phyloP scores from a whole-genome alignment of 306 rosid species.

The Quercus gilva region DNA sequence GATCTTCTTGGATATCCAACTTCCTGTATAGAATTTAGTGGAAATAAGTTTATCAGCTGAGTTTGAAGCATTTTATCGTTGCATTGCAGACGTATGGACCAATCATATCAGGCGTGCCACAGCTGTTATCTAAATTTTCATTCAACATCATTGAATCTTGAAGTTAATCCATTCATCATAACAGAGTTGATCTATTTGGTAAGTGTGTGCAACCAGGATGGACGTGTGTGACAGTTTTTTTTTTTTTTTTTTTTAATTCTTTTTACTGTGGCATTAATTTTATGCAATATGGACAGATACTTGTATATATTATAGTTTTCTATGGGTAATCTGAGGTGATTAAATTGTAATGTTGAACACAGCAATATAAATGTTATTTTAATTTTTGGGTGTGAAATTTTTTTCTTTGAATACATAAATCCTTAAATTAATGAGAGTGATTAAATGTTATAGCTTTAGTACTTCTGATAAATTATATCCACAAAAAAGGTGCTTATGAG shows the following conservation, averaged over 20 bases:
- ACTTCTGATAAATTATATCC: not conserved
- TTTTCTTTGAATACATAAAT: not conserved
- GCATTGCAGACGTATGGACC: constrained; percentile 76
- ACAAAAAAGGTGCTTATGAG: too few species aligned
- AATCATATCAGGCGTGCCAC: constrained; percentile 70
- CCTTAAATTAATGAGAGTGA: not conserved
- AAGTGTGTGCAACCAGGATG: not conserved
- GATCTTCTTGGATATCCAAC: not conserved
- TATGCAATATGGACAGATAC: not conserved
- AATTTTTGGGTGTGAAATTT: not conserved
- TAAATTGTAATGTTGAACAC: constrained; percentile 11
- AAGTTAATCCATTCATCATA: not conserved
- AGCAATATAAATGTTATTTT: not conserved
- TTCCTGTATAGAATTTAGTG: not conserved
- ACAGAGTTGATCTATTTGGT: not conserved
- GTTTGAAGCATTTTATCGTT: not conserved
- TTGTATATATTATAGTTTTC: constrained; percentile 24
- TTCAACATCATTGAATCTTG: constrained; percentile 55
- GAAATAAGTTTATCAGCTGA: not conserved
- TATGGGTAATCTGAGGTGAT: not conserved
- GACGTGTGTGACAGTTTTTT: not conserved
- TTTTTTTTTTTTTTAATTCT: too few species aligned
- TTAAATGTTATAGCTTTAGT: not conserved
- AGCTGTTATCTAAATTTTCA: constrained; percentile 68
- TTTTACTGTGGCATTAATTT: not conserved